Base-by-base conservation (phyloP, 345 rosid species). In the Melaleuca alternifolia region DNA sequence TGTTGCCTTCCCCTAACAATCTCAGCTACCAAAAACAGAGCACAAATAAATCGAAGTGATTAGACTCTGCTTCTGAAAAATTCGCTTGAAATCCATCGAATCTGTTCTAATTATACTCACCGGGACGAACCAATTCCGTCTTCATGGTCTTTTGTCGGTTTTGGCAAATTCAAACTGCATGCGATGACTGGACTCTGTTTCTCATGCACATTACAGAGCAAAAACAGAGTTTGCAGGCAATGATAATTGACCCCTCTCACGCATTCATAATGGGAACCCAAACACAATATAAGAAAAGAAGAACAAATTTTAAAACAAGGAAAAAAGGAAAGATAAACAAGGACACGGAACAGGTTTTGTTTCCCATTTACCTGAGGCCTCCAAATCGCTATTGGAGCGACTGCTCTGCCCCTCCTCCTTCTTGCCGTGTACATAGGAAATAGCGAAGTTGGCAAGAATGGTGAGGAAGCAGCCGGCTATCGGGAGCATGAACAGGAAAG, bases 401-500 rank as follows among this genome's bases (percentile, higher is more conserved):
- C 28, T 57, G 82, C 28, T 50, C 21, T 30, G 93, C 18, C 18
- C 77, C 50, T 23, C 52, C 21, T 62, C 81, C 85, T 79, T 84
- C 85, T 91, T 95, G 37, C 92, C 88, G 86, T 91, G 89, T 24
- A 92, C 90, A 90, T 89, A 87, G 85, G 92, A 88, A 57, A 96
- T 87, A 53, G 89, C 86, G 83, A 89, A 94, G 89, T 96, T 97
- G 86, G 96, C 94, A 30, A 93, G 86, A 97, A 94, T 95, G 18
- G 96, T 95, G 75, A 96, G 50, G 90, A 94, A 86, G 84, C 90
- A 94, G 33, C 98, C 98, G 88, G 89, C 89, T 87, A 93, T 89
- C 76, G 96, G 96, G 91, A 96, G 88, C 99, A 96, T 91, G 85
- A 89, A 96, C 15, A 96, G 95, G 84, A 95, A 94, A 71, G 94